Evolutionary conservation across 2,329 filamentous ascomycete genomes (phyloP).

Genomic region (Alternaria sp.): DNA sequence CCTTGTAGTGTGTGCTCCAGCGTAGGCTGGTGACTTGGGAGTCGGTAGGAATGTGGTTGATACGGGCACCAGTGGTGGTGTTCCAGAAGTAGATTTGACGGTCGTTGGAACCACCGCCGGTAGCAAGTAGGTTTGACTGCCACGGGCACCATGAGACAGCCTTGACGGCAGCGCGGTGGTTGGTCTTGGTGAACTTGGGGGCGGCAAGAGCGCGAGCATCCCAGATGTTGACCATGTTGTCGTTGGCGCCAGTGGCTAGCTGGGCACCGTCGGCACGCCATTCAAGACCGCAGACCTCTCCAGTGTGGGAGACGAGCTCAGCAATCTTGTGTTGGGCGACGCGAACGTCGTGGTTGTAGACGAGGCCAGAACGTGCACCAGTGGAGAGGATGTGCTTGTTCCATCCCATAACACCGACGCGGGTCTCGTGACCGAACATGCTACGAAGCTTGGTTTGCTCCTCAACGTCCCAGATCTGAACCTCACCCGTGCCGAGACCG

Average conservation of each 20-base stretch:
- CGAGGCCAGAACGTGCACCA: constrained; percentile 89
- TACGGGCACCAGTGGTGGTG: constrained; percentile 93
- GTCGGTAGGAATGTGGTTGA: constrained; percentile 99
- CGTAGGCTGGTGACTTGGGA: constrained; percentile 95
- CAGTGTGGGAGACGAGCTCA: constrained; percentile 95
- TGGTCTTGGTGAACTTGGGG: constrained; percentile 99
- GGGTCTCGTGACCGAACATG: constrained; percentile 97
- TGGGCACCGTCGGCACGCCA: constrained; percentile 97
- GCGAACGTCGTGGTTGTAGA: constrained; percentile 98
- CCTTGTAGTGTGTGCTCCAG: constrained; percentile 96
- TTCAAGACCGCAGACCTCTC: constrained; percentile 96
- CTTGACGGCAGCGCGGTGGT: constrained; percentile 99
- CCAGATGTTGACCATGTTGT: constrained; percentile 99
- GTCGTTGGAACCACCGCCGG: constrained; percentile 94
- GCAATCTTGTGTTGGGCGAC: constrained; percentile 98
- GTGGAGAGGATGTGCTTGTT: constrained; percentile 98
- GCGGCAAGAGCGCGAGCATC: constrained; percentile 91
- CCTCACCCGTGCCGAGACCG: constrained; percentile 91
- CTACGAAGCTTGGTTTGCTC: constrained; percentile 95
- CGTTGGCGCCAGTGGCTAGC: constrained; percentile 96
- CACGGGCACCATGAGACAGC: constrained; percentile 98
- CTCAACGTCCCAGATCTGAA: constrained; percentile 99
- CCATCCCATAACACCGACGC: constrained; percentile 97
- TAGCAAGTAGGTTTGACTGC: constrained; percentile 96
- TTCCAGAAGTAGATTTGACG: constrained; percentile 99